Conservation (phyloP, 1,139 yeast species). For the Lodderomyces jiufengensis region DNA sequence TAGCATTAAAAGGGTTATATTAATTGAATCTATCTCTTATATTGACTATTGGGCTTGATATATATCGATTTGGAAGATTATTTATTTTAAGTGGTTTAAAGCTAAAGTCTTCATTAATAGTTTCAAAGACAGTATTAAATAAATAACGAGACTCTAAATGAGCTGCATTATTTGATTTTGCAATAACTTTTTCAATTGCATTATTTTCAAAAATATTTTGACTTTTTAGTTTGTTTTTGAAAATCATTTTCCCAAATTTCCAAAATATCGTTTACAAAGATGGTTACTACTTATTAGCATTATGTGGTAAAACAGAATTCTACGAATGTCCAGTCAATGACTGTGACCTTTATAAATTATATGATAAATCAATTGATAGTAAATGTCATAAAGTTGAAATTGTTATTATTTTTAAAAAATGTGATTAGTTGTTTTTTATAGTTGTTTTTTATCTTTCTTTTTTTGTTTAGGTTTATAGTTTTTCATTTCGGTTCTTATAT, state of each 20-base stretch:
- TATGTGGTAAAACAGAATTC: conserved; percentile 8
- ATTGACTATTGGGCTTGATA: too few species aligned
- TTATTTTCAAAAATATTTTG: conserved; percentile 55
- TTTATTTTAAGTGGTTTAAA: too few species aligned
- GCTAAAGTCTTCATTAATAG: too few species aligned
- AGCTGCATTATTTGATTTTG: conserved; percentile 21
- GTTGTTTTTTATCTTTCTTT: too few species aligned
- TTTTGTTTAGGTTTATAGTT: too few species aligned
- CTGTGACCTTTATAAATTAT: conserved; percentile 14
- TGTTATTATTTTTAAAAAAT: conserved; percentile 1
- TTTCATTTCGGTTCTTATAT: too few species aligned
- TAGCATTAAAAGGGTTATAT: too few species aligned
- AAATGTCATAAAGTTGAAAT: conserved; percentile 12
- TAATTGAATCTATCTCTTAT: too few species aligned
- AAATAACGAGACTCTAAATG: conserved; percentile 40
- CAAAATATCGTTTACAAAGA: conserved; percentile 19
- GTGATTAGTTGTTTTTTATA: background rate
- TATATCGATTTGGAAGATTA: too few species aligned
- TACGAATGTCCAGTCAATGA: conserved; percentile 44
- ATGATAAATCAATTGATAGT: conserved; percentile 16
- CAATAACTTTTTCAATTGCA: conserved; percentile 43
- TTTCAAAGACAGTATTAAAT: conserved; percentile 57
- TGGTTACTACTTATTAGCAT: conserved; percentile 21
- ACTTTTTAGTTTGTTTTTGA: conserved; percentile 52
- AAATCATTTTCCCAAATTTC: conserved; percentile 51